Conservation (phyloP, 2,329 filamentous ascomycete species). For the Calonectria pseudoreteaudii region DNA sequence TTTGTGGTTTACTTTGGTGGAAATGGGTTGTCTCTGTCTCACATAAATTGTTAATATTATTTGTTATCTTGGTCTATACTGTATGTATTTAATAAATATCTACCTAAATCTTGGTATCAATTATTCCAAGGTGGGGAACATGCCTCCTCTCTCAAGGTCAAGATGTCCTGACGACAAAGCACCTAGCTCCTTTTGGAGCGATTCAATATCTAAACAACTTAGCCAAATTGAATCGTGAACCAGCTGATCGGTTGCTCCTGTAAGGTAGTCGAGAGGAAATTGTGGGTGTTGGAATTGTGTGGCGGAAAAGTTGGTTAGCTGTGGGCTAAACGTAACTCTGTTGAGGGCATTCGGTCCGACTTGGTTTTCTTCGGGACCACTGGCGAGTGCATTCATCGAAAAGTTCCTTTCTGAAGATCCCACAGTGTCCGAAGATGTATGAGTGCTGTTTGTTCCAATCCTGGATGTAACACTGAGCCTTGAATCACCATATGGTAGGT, state of each 20-base stretch:
- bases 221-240: slow-evolving; percentile 6
- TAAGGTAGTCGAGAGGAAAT: background rate
- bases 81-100: background rate
- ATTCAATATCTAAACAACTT: slow-evolving; percentile 3
- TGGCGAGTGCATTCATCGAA: background rate
- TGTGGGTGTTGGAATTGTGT: background rate
- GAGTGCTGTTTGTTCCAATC: background rate
- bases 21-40: background rate
- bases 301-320: background rate
- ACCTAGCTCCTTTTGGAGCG: background rate
- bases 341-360: background rate
- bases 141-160: background rate
- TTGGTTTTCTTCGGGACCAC: background rate
- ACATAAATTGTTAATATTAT: too few species aligned
- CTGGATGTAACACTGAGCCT: slow-evolving; percentile 27
- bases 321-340: background rate
- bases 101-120: background rate
- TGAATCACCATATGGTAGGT: slow-evolving; percentile 14
- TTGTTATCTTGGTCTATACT: too few species aligned
- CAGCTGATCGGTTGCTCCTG: background rate
- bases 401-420: background rate
- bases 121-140: background rate
- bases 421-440: background rate
- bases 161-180: background rate
- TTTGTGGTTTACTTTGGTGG: background rate